Evolutionary conservation across 2,329 filamentous ascomycete genomes (phyloP).

Genomic region (Xylariaceae sp.): DNA sequence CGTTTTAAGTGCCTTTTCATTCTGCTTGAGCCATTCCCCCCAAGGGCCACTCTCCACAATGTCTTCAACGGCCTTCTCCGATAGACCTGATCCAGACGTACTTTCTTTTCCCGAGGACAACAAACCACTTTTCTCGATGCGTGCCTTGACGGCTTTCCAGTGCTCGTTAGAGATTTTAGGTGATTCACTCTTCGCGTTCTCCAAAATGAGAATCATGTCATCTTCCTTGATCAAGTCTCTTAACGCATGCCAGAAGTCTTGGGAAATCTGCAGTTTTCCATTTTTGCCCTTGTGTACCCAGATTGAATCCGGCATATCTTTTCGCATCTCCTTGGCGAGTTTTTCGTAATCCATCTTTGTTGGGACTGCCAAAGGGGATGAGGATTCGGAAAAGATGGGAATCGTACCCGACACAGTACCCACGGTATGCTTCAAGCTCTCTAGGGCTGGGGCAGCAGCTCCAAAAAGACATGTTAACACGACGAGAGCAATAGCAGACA

Average conservation of each 20-base stretch:
- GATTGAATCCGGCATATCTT: constrained; percentile 53
- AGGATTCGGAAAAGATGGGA: background rate
- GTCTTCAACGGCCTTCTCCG: background rate
- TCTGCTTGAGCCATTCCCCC: constrained; percentile 50
- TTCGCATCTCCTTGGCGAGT: constrained; percentile 35
- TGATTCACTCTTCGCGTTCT: constrained; percentile 37
- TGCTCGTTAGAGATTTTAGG: constrained; percentile 42
- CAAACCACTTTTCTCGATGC: constrained; percentile 35
- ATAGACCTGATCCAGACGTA: constrained; percentile 13
- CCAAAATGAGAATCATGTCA: constrained; percentile 43
- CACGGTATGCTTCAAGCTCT: too few relatives aligned
- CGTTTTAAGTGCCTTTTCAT: constrained; percentile 40
- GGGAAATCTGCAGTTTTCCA: constrained; percentile 51
- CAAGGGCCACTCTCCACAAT: constrained; percentile 35
- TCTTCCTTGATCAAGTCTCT: constrained; percentile 50
- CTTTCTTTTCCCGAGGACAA: constrained; percentile 15
- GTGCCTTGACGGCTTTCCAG: constrained; percentile 43
- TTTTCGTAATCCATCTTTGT: constrained; percentile 20
- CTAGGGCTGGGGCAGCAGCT: background rate
- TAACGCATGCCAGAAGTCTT: constrained; percentile 64
- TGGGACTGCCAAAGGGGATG: background rate
- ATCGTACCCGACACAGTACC: too few relatives aligned
- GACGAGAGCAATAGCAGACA: background rate
- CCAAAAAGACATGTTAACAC: background rate
- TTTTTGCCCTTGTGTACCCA: constrained; percentile 49